These are phyloP conservation scores for Corynascus novoguineensis DNA, from an alignment of 495 filamentous ascomycete genomes.

Conservation along the genomic window DNA sequence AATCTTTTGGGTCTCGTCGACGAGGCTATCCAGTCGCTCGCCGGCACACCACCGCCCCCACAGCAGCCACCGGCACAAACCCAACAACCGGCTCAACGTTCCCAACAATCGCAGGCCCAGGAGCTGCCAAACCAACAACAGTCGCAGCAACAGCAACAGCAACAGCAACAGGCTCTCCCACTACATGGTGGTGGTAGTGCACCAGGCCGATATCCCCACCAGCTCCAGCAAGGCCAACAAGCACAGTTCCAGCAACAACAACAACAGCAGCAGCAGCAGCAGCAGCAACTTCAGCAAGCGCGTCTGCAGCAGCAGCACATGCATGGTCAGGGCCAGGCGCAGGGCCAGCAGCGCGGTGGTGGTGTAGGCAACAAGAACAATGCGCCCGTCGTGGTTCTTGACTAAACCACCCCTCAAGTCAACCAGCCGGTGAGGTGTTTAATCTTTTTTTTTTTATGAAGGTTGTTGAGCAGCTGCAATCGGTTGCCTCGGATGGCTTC, in stretches of 20 bases:
- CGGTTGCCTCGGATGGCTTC: too few relatives aligned
- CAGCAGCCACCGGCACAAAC: conserved; percentile 11
- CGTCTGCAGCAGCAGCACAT: conserved; percentile 12
- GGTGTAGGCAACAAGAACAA: conserved; percentile 7
- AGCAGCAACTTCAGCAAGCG: conserved; percentile 7
- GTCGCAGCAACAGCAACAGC: conserved; percentile 9
- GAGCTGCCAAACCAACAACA: conserved; percentile 7
- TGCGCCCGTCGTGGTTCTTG: conserved; percentile 10
- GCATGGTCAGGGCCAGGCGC: conserved; percentile 8
- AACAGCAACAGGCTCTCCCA: background rate
- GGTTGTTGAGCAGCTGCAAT: too few relatives aligned
- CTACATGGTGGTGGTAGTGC: background rate
- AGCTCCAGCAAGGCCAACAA: conserved; percentile 3
- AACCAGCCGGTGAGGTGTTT: background rate
- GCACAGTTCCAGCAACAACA: conserved; percentile 13
- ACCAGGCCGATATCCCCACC: background rate
- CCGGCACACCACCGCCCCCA: conserved; percentile 13
- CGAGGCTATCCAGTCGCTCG: conserved; percentile 29
- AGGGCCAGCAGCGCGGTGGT: conserved; percentile 1
- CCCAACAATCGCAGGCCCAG: conserved; percentile 8
- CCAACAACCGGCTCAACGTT: conserved; percentile 7
- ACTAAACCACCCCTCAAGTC: background rate
- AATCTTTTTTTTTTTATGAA: too few relatives aligned
- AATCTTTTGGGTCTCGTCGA: conserved; percentile 24
- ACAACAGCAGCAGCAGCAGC: conserved; percentile 12